Base-by-base conservation (phyloP, 192 early-diverging fungal species). In the Umbelopsis sp. region DNA sequence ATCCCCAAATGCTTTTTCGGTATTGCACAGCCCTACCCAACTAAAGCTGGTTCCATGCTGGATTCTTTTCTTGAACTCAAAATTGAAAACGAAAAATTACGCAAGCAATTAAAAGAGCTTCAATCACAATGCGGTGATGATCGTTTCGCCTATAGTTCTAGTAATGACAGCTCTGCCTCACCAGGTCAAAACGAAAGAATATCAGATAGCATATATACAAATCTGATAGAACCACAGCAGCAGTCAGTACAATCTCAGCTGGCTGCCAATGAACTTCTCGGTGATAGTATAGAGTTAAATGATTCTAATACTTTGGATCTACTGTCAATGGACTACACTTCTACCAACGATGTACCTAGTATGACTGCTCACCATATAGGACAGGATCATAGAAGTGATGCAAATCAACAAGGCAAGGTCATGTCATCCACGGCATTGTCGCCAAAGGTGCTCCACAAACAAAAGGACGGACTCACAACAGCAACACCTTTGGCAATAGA, bases 61-160 rank as follows among this genome's bases (percentile, higher is more conserved):
- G 82, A 83, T 71, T 71, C 77, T 15, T 81, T 83, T 65, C 51
- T 83, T 15, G 82, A 83, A 66, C 64, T 83, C 5, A 83, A 83
- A 66, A 55, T 79, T 15, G 82, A 83, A 68, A 83, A 83, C 47
- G 78, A 81, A 67, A 71, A 74, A 61, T 52, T 83, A 16, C 25
- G 65, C 33, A 58, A 70, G 22, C 67, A 79, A 72, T 75, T 79
- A 27, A 64, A 64, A 64, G 73, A 78, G 41, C 44, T 78, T 44
- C 41, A 68, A 22, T 37, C 48, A 37, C 68, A 78, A 35, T 44
- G 65, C 35, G 67, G 70, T 4, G 48, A 20, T 25, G 46, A 53
- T 51, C 13, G 45, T 30, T 64, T 27, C 25, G 21, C 33, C 18
- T 37, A 45, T 47, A n/a, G 7, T 45, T 47, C 66, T n/a, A 46